Percentiles rank a stretch among this genome's conserved stretches.
These are phyloP conservation scores for Lactarius akahatsu DNA, from an alignment of 768 basidiomycete genomes.

Conservation along the genomic window DNA sequence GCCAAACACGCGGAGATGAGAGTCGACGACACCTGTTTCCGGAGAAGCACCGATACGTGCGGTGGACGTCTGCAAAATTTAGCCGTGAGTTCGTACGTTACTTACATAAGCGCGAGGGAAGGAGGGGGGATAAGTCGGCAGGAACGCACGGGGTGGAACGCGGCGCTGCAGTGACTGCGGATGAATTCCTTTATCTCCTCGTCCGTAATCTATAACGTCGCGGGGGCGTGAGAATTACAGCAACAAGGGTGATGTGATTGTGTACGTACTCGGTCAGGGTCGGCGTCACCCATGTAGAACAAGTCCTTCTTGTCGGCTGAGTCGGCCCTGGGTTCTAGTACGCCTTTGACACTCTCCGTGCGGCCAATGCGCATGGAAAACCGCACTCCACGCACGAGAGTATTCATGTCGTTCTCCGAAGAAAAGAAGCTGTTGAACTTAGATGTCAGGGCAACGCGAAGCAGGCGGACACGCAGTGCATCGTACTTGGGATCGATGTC, in stretches of 20 bases:
- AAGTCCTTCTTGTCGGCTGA: conserved; percentile 19
- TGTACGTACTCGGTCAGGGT: conserved; percentile 16
- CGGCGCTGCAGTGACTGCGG: conserved; percentile 6
- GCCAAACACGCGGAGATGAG: conserved; percentile 44
- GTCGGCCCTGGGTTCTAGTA: conserved; percentile 20
- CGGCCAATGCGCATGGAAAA: conserved; percentile 21
- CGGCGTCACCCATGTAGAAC: conserved; percentile 25
- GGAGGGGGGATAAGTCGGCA: not conserved
- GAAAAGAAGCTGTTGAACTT: conserved; percentile 22
- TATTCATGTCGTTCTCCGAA: conserved; percentile 24
- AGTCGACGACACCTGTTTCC: conserved; percentile 43
- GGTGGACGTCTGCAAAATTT: conserved; percentile 19
- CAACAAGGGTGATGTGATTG: not conserved
- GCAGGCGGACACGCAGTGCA: not conserved
- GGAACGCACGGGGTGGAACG: conserved; percentile 37
- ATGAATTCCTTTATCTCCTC: conserved; percentile 29
- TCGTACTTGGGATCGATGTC: conserved; percentile 26
- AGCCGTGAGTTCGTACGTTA: not conserved
- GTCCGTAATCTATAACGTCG: conserved; percentile 21
- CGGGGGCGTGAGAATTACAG: not conserved
- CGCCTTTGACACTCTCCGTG: conserved; percentile 16
- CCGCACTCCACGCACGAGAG: conserved; percentile 26
- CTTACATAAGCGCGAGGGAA: not conserved
- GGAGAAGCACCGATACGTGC: conserved; percentile 21
- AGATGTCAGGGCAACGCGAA: not conserved